phyloP scores from a whole-genome alignment of 768 basidiomycete genomes.

The Boletus insuetus region DNA sequence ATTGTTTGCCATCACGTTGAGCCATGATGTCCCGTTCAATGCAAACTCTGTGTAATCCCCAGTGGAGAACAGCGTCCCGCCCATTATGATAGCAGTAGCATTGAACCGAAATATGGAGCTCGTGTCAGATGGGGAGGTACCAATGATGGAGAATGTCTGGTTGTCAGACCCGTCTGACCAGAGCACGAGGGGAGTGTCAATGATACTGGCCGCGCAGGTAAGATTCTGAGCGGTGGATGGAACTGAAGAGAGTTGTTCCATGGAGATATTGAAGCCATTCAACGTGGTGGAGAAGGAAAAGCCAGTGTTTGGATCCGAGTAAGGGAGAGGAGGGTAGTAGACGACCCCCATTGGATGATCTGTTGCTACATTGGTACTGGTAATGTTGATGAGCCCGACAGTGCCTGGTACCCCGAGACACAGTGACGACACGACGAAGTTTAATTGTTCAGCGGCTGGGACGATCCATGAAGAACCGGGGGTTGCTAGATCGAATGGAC shows the following conservation, averaged over 20 bases:
- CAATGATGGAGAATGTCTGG: slow-evolving; percentile 9
- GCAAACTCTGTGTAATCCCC: slow-evolving; percentile 9
- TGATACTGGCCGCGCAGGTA: background rate
- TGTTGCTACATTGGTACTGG: background rate
- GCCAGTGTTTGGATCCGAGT: background rate
- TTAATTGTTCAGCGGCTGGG: background rate
- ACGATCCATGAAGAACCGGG: background rate
- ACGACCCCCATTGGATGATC: background rate
- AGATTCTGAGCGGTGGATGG: slow-evolving; percentile 12
- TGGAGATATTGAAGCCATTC: slow-evolving; percentile 16
- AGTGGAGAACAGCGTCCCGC: slow-evolving; percentile 7
- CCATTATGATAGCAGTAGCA: slow-evolving; percentile 7
- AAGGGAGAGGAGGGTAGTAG: slow-evolving; percentile 14
- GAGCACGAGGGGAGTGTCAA: background rate
- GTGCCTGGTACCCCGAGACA: background rate
- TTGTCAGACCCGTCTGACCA: slow-evolving; percentile 6
- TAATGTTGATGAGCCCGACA: slow-evolving; percentile 11
- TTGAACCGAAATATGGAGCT: background rate
- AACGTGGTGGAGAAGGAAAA: slow-evolving; percentile 3
- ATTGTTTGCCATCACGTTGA: slow-evolving; percentile 4
- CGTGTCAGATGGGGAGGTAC: background rate
- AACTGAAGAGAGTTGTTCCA: slow-evolving; percentile 9
- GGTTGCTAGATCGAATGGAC: background rate
- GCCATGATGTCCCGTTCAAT: slow-evolving; percentile 14
- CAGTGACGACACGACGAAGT: background rate